phyloP scores from a whole-genome alignment of 129 eudicot genomes.

The carrot (Daucus carota) region DNA sequence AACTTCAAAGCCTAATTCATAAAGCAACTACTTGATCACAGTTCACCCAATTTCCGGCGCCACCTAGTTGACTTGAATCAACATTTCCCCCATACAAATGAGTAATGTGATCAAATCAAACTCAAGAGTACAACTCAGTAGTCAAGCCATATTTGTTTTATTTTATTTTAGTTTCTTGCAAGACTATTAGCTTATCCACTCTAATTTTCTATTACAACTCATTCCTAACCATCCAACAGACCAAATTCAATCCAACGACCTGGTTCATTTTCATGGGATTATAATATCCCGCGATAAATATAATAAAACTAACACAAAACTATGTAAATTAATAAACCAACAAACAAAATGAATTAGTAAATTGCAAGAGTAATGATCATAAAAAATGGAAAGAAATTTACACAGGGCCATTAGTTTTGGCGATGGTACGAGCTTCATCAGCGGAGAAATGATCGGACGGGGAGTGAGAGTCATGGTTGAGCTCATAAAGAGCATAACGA shows the following conservation, averaged over 20 bases:
- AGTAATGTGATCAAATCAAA: background rate
- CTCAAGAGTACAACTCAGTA: background rate
- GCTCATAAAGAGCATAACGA: constrained; percentile 81
- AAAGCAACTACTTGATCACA: background rate
- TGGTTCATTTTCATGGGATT: background rate
- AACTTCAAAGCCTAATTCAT: background rate
- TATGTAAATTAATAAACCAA: background rate
- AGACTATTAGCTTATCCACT: background rate
- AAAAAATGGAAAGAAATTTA: constrained; percentile 17
- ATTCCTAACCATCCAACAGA: background rate
- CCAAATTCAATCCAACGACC: background rate
- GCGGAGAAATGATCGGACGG: constrained; percentile 62
- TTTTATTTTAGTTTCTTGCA: no score
- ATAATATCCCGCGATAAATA: no score
- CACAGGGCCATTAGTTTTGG: constrained; percentile 75
- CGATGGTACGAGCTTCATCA: constrained; percentile 46
- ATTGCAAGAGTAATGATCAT: background rate
- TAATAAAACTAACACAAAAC: background rate
- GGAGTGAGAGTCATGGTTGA: constrained; percentile 33
- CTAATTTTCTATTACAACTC: background rate
- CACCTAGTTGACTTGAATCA: background rate
- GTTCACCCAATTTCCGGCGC: background rate
- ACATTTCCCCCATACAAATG: background rate
- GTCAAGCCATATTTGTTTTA: no score
- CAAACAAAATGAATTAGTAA: background rate